phyloP scores from a whole-genome alignment of 495 filamentous ascomycete species.

The Tuber brumale region DNA sequence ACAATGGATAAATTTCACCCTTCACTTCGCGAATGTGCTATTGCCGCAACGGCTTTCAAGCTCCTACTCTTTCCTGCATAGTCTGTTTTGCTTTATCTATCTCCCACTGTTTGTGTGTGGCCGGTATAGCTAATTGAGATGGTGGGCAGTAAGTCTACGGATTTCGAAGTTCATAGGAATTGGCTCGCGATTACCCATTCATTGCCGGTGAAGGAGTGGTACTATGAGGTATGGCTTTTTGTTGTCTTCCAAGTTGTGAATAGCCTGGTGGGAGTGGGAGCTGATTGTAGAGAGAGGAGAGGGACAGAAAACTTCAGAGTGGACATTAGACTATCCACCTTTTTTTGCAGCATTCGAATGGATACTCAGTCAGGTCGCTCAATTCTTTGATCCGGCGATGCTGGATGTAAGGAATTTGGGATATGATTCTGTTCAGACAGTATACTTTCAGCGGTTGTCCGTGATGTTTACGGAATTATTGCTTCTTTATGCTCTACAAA shows the following conservation, averaged over 20 bases:
- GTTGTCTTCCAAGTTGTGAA: not conserved
- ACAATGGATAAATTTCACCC: constrained; percentile 37
- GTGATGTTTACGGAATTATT: constrained; percentile 84
- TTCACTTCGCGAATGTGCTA: constrained; percentile 57
- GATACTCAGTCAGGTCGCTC: constrained; percentile 74
- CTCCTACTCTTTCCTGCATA: constrained; percentile 92
- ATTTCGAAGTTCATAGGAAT: constrained; percentile 97
- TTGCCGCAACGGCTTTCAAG: constrained; percentile 85
- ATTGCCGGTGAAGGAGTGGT: constrained; percentile 82
- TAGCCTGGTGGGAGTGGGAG: constrained; percentile 6
- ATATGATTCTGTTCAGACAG: constrained; percentile 83
- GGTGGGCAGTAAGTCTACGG: constrained; percentile 80
- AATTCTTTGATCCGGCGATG: constrained; percentile 71
- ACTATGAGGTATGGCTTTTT: constrained; percentile 62
- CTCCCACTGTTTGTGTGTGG: not conserved
- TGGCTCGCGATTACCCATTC: constrained; percentile 94
- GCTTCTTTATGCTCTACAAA: constrained; percentile 73
- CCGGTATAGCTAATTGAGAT: constrained; percentile 13
- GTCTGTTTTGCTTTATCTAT: constrained; percentile 51
- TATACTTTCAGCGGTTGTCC: constrained; percentile 84
- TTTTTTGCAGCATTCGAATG: constrained; percentile 98
- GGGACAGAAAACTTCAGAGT: constrained; percentile 79
- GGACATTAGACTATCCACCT: constrained; percentile 97
- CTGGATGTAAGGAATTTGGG: constrained; percentile 69
- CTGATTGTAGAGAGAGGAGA: not conserved